Conservation (phyloP, 208 protist genomes). For the Novymonas esmeraldas region DNA sequence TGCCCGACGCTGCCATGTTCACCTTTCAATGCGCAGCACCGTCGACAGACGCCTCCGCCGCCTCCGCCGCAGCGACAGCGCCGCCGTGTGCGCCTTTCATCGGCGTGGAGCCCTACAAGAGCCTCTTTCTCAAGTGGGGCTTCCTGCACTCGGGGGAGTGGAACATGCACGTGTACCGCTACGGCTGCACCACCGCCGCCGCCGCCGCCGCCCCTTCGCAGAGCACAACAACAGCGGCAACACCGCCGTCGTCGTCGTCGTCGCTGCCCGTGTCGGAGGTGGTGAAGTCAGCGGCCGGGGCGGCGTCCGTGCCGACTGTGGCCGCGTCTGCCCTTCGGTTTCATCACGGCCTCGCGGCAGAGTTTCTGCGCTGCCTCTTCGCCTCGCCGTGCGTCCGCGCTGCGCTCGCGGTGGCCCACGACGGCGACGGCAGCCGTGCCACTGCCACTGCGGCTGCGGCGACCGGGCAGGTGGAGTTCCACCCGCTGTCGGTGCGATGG, state of each 20-base stretch:
- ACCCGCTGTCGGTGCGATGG: conserved; percentile 33
- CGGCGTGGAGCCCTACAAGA: conserved; percentile 8
- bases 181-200: background rate
- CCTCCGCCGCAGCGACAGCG: background rate
- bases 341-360: conserved; percentile 44
- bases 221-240: background rate
- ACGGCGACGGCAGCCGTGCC: no score
- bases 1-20: conserved; percentile 8
- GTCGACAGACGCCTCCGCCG: no score
- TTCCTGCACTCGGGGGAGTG: conserved; percentile 9
- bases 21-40: conserved; percentile 4
- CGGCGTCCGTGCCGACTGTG: background rate
- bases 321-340: conserved; percentile 39
- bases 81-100: conserved; percentile 5
- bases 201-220: no score
- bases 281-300: no score
- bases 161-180: conserved; percentile 14
- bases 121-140: conserved; percentile 40
- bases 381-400: conserved; percentile 18
- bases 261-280: no score
- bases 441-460: no score
- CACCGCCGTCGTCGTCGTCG: no score
- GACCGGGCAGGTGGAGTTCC: background rate
- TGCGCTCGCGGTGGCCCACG: conserved; percentile 10
- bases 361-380: conserved; percentile 46